Base-by-base conservation (phyloP, 2,329 filamentous ascomycete genomes). In the Hypoxylon sp. region DNA sequence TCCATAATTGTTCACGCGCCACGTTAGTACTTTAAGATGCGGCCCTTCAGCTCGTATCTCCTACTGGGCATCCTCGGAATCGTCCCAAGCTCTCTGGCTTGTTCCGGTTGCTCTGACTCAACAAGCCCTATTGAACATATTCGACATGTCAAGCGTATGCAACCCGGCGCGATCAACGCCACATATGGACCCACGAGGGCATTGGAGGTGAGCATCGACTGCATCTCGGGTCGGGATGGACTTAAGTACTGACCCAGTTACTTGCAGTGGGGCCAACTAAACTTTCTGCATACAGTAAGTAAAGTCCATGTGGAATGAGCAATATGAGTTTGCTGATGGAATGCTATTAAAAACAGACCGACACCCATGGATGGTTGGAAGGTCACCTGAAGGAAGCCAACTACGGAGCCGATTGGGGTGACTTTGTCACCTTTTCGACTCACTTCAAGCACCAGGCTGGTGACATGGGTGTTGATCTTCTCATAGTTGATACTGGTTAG, bases 321-420 rank as follows among this genome's bases (percentile, higher is more conserved):
- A 6, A 28, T 3, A 6, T 6, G 28, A 4, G 3, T 32, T 56
- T 44, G 51, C 56, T 65, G 26, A 65, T 56, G 17, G 48, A n/a
- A n/a, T n/a, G n/a, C n/a, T n/a, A 17, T 4, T n/a, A 8, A 34
- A 6, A 17, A 24, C 44, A 79, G 78, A 87, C 85, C 2, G 86
- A 89, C 65, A 87, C 85, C 0, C 85, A 88, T 71, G 85, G 85
- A 19, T 87, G 86, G 86, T 78, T 88, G 17, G 83, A 85, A 69
- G 84, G 85, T 3, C 84, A 88, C 70, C 73, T 89, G 65, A 87
- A 88, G 68, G 85, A 89, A 75, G 78, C 81, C 68, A 88, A 87
- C 70, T 89, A 88, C 64, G 86, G 87, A 41, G 87, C 86, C 1
- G 87, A 90, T 71, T 89, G 87, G 85, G 87, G 87, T 22, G 87